Percentiles rank a stretch among this genome's conserved stretches.
Evolutionary conservation across 192 early-diverging fungal species (phyloP).

Genomic region (Phycomyces blakesleeanus): DNA sequence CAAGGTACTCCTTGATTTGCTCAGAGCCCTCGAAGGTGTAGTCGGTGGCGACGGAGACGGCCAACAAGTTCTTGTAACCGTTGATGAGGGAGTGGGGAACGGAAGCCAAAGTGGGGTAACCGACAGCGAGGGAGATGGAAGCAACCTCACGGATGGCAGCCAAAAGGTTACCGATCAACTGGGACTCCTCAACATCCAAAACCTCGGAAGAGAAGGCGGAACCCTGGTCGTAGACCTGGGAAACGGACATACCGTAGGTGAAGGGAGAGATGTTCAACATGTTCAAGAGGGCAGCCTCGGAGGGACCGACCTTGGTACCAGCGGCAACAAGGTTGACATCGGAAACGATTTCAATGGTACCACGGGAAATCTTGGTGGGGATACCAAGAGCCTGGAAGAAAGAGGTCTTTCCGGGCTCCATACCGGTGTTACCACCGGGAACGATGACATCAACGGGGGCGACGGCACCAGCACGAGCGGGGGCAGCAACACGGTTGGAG

Average conservation of each 20-base stretch:
- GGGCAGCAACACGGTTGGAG: slow-evolving; percentile 93
- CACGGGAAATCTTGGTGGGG: slow-evolving; percentile 99
- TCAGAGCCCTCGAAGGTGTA: slow-evolving; percentile 89
- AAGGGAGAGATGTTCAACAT: slow-evolving; percentile 99
- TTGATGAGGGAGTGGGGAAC: slow-evolving; percentile 96
- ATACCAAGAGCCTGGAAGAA: slow-evolving; percentile 99
- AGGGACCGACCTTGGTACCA: slow-evolving; percentile 93
- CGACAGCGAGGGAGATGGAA: slow-evolving; percentile 75
- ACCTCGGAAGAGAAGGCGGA: slow-evolving; percentile 83
- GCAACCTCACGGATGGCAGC: slow-evolving; percentile 71
- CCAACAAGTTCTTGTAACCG: slow-evolving; percentile 96
- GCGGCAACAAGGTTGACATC: slow-evolving; percentile 90
- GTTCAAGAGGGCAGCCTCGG: slow-evolving; percentile 97
- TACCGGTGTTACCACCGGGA: slow-evolving; percentile 90
- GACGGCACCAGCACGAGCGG: slow-evolving; percentile 92
- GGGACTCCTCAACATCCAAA: slow-evolving; percentile 84
- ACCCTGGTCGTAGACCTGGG: slow-evolving; percentile 91
- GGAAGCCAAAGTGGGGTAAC: slow-evolving; percentile 78
- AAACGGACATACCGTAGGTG: slow-evolving; percentile 96
- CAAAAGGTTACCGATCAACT: slow-evolving; percentile 64
- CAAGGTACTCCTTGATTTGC: slow-evolving; percentile 93
- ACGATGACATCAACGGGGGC: slow-evolving; percentile 81
- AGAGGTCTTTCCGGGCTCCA: slow-evolving; percentile 99
- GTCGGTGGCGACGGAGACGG: slow-evolving; percentile 83
- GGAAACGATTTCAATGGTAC: slow-evolving; percentile 99